A percentile compares a stretch with the other conserved stretches of the same genome.
Conservation (phyloP, 1,139 yeast species). For the Lodderomyces parapsilosis region DNA sequence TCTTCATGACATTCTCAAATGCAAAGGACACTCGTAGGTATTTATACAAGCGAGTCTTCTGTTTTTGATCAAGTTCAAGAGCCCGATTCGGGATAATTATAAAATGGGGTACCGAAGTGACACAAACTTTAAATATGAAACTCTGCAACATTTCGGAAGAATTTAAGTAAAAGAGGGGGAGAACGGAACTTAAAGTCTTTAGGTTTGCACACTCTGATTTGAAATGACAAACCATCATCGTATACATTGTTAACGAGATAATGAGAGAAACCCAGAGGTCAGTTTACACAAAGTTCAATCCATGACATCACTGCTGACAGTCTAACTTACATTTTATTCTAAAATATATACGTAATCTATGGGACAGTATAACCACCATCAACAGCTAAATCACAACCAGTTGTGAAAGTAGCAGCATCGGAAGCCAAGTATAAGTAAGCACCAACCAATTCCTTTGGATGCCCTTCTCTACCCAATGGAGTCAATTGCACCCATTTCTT, state of each 20-base stretch:
- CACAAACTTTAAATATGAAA: not conserved
- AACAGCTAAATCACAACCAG: constrained; percentile 52
- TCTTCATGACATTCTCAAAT: no score
- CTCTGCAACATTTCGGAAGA: not conserved
- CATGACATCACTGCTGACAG: not conserved
- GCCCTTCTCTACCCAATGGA: constrained; percentile 54
- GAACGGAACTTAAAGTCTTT: no score
- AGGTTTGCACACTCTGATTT: not conserved
- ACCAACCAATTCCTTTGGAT: constrained; percentile 55
- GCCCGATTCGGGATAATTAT: not conserved
- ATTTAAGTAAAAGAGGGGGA: not conserved
- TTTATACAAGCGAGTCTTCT: no score
- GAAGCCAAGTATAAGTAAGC: constrained; percentile 51
- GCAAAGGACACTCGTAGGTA: no score
- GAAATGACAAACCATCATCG: no score
- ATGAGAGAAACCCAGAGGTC: no score
- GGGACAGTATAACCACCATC: constrained; percentile 67
- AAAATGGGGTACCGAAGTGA: not conserved
- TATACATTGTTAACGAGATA: no score
- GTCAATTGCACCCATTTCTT: constrained; percentile 40
- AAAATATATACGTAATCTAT: constrained; percentile 20
- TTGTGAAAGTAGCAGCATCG: constrained; percentile 50
- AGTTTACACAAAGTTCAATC: not conserved
- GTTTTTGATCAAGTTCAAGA: no score
- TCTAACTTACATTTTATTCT: not conserved